Evolutionary conservation across 1,284 basidiomycete species (phyloP), one percentile per base, ranked within the genome.

Genomic region (Melampsora americana): DNA sequence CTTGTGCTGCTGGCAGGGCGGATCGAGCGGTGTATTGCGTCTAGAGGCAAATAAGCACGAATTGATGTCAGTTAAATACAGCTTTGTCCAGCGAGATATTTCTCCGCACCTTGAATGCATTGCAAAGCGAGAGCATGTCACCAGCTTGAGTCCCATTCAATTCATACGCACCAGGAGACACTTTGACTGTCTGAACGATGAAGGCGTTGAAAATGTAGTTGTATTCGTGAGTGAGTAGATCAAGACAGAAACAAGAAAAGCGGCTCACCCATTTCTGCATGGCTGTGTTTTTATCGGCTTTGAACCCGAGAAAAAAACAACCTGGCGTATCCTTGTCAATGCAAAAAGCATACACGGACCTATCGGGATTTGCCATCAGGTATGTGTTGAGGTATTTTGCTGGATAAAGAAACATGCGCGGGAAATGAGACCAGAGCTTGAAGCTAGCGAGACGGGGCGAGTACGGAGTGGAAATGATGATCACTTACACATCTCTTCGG

Each of bases 301-400:
- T 86, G 87, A 99, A 99, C 81, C 90, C 92, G 18, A 99, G 86
- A 80, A 89, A 91, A 85, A 99, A 93, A 83, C 95, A 93, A 0
- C 96, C 96, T 0, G 96, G 93, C 72, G 88, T 88, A 80, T 91
- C 90, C 77, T 90, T 87, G 82, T 99, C 96, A 78, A 99, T 86
- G 7, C 91, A 91, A 83, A 99, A 99, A 11, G 93, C 96, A 80
- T 99, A 99, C 82, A 93, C 92, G 81, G 93, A 95, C 83, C 92
- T 91, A 18, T 90, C 90, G 5, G 95, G 95, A 82, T 98, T 95
- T 46, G 95, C 95, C 69, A 90, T 90, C 28, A 95, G 88, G 79
- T 90, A 94, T 81, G 92, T 94, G 82, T 91, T 92, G 79, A 97
- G 84, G 83, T 89, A 94, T n/a, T 91, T 84, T 81, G 95, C 93